Evolutionary conservation across 2,329 filamentous ascomycete species (phyloP), one percentile per base, ranked within the genome.

Genomic region (Penicillium sp.): DNA sequence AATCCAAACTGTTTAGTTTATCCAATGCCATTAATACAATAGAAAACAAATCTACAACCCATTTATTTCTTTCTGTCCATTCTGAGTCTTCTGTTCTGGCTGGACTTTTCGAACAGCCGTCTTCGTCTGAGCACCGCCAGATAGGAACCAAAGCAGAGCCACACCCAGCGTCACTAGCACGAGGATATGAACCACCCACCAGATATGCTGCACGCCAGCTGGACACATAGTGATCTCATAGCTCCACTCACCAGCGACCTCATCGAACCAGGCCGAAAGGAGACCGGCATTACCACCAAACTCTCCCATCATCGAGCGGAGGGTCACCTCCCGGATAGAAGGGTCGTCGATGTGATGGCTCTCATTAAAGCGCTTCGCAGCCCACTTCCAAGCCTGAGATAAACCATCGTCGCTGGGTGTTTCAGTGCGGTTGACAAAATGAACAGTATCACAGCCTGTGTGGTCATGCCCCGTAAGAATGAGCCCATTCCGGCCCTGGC

Each of bases 281-380:
- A 99, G 79, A 0, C 92, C 94, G 0, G 92, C 91, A 71, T 97
- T 94, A 21, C 94, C 94, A n/a, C 86, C 88, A 74, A 89, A 99
- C 55, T 90, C 90, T 55, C 94, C 94, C 94, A 99, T 99, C 92
- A 99, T 97, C 74, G 91, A 96, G 58, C 92, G 87, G 2, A 99
- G 89, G 0, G 94, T 99, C 62, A 97, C 86, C 75, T 99, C 94
- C 29, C 93, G 82, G 6, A 97, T 79, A 69, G 23, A 87, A 60
- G 58, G 72, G 2, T 58, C 59, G 10, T 61, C 31, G 1, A 55
- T 47, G 44, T 33, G 44, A 48, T 41, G 39, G 16, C 13, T 58
- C 38, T 34, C 19, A 43, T 39, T 53, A 46, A 71, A 76, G 19
- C 72, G 70, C 57, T 52, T 67, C 21, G 74, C 74, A 50, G 68